Conservation (phyloP, 108 stramenopile genomes). For the Pseudonitzschia multiseries region DNA sequence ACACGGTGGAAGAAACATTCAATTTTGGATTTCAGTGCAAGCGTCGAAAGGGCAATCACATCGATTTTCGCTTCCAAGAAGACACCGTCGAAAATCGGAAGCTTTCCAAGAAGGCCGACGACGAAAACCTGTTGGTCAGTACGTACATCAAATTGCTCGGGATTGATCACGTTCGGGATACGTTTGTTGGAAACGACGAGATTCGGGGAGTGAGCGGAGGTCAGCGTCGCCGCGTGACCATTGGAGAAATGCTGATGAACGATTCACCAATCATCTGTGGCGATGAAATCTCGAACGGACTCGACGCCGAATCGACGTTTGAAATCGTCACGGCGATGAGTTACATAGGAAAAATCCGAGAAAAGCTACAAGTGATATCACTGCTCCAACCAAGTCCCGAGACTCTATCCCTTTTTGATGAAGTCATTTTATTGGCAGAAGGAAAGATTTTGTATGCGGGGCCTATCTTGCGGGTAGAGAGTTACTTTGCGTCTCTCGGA, state of each 20-base stretch:
- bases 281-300: constrained; percentile 88
- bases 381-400: constrained; percentile 94
- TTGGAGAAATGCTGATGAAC: constrained; percentile 82
- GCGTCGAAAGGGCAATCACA: constrained; percentile 33
- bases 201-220: constrained; percentile 78
- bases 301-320: constrained; percentile 78
- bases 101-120: constrained; percentile 20
- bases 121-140: constrained; percentile 24
- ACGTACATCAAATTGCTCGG: constrained; percentile 24
- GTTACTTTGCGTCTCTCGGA: constrained; percentile 73
- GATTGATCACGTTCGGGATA: constrained; percentile 63
- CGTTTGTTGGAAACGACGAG: constrained; percentile 82
- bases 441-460: constrained; percentile 86
- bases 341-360: constrained; percentile 35
- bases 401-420: constrained; percentile 87
- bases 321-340: constrained; percentile 49
- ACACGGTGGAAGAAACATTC: constrained; percentile 80
- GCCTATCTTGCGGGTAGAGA: constrained; percentile 64
- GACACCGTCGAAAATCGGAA: constrained; percentile 18
- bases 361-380: constrained; percentile 70
- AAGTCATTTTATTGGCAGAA: constrained; percentile 81
- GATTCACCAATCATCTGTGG: constrained; percentile 69
- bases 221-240: constrained; percentile 74
- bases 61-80: constrained; percentile 13
- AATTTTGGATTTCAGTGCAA: constrained; percentile 75